These are phyloP conservation scores for Boletus rubescentipes DNA, from an alignment of 768 basidiomycete species.

Conservation along the genomic window DNA sequence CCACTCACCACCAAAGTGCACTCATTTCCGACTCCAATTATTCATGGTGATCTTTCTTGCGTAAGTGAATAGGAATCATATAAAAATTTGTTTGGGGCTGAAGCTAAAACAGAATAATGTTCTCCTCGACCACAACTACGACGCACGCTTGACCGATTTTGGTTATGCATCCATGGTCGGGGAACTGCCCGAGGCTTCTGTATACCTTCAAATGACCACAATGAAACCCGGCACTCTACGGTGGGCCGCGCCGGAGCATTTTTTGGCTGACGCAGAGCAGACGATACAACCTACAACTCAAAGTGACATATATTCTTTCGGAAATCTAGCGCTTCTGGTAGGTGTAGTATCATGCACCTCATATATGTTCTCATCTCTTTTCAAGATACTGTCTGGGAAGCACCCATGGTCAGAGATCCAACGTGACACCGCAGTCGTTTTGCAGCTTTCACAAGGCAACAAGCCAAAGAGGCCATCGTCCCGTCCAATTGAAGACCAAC, in stretches of 20 bases:
- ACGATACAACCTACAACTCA: background rate
- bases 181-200: background rate
- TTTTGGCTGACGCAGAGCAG: constrained; percentile 17
- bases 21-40: background rate
- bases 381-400: constrained; percentile 23
- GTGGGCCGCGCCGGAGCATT: constrained; percentile 41
- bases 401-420: constrained; percentile 2
- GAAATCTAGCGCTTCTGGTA: constrained; percentile 31
- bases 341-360: background rate
- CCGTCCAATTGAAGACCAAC: background rate
- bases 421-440: constrained; percentile 3
- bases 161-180: constrained; percentile 8
- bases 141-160: constrained; percentile 1
- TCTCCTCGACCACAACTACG: background rate
- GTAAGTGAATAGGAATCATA: background rate
- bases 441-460: background rate
- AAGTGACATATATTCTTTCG: constrained; percentile 19
- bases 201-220: constrained; percentile 22
- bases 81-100: background rate
- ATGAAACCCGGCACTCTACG: constrained; percentile 37
- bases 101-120: constrained; percentile 1
- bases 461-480: background rate
- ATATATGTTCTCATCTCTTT: background rate
- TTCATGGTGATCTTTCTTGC: constrained; percentile 15
- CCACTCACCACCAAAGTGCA: constrained; percentile 7